Evolutionary conservation across 177 flowering plant genomes (phyloP).

Genomic region (Vitis hybrid): DNA sequence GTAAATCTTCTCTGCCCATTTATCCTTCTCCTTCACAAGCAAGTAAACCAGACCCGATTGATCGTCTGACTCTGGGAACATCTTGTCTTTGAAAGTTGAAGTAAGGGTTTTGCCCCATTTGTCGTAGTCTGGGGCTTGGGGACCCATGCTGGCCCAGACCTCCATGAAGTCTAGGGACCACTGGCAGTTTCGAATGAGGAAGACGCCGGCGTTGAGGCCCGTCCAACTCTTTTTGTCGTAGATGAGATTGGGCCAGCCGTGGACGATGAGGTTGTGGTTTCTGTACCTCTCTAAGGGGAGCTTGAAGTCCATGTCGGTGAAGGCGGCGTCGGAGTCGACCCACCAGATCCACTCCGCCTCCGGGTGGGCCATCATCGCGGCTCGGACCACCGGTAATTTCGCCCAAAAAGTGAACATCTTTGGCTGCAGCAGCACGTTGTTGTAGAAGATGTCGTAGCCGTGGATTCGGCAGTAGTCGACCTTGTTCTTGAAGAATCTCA

Average conservation of each 20-base stretch:
- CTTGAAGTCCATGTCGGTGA: slow-evolving; percentile 84
- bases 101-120: slow-evolving; percentile 57
- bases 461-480: slow-evolving; percentile 83
- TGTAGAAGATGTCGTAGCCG: slow-evolving; percentile 78
- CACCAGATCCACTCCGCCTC: slow-evolving; percentile 93
- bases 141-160: slow-evolving; percentile 89
- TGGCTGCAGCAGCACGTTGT: slow-evolving; percentile 61
- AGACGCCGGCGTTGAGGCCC: slow-evolving; percentile 69
- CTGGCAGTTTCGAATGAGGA: slow-evolving; percentile 79
- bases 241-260: slow-evolving; percentile 60
- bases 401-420: slow-evolving; percentile 73
- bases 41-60: slow-evolving; percentile 70
- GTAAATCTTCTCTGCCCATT: slow-evolving; percentile 55
- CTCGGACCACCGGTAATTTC: slow-evolving; percentile 56
- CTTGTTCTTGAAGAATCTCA: slow-evolving; percentile 86
- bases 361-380: slow-evolving; percentile 86
- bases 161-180: slow-evolving; percentile 84
- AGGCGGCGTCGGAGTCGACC: slow-evolving; percentile 82
- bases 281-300: slow-evolving; percentile 56
- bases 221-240: slow-evolving; percentile 64
- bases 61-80: slow-evolving; percentile 69
- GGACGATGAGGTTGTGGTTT: slow-evolving; percentile 57
- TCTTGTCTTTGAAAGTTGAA: slow-evolving; percentile 51
- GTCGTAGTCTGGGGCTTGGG: slow-evolving; percentile 46
- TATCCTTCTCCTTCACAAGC: slow-evolving; percentile 39